Percentiles rank a stretch among this genome's conserved stretches.
Conservation (phyloP, 2,329 filamentous ascomycete genomes). For the Apiospora kogelbergensis region DNA sequence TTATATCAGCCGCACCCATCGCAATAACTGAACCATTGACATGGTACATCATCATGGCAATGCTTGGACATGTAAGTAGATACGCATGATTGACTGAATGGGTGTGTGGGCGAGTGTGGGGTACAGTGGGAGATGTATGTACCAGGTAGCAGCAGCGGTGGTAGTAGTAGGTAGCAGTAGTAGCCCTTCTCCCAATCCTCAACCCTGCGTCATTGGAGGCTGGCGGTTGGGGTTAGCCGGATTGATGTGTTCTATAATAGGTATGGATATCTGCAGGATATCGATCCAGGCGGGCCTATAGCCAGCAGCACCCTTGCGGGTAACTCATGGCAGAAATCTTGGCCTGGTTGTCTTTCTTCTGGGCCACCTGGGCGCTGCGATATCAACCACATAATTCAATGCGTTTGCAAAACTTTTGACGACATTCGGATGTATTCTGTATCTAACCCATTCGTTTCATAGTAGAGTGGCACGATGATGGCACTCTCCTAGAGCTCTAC, state of each 20-base stretch:
- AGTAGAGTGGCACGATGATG: not conserved
- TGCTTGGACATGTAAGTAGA: not conserved
- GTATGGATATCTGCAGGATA: conserved; percentile 3
- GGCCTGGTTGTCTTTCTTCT: not conserved
- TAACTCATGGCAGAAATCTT: not conserved
- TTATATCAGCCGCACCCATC: not conserved
- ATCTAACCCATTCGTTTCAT: not conserved
- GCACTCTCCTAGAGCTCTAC: not conserved
- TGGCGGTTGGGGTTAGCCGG: not conserved
- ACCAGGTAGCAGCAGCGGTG: not conserved
- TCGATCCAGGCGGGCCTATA: conserved; percentile 3
- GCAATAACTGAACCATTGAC: not conserved
- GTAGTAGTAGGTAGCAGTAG: too few species aligned
- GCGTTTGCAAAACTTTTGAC: not conserved
- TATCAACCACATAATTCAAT: not conserved
- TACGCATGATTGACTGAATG: not conserved
- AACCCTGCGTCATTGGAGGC: conserved; percentile 2
- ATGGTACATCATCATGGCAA: conserved; percentile 2
- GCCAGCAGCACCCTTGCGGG: not conserved
- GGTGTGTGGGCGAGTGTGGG: not conserved
- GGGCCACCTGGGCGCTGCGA: not conserved
- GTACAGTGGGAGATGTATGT: not conserved
- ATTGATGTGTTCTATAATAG: conserved; percentile 1
- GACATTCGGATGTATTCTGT: not conserved
- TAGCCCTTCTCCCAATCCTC: not conserved